Evolutionary conservation across 2,329 filamentous ascomycete species (phyloP).

Genomic region (Alternaria tenuissima): DNA sequence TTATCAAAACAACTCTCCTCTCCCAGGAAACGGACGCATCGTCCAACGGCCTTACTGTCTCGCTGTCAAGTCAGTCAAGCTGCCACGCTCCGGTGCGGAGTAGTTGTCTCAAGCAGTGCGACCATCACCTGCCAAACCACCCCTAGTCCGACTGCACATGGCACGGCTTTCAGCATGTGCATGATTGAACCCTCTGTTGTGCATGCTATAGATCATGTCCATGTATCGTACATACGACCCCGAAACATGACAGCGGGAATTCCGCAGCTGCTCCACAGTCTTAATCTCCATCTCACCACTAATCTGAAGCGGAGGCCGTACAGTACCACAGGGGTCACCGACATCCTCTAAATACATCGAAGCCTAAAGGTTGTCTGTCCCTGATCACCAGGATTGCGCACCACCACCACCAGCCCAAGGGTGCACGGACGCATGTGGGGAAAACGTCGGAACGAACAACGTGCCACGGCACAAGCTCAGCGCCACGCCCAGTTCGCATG

Average conservation of each 20-base stretch:
- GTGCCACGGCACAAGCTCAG: conserved; percentile 15
- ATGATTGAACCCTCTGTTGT: conserved; percentile 16
- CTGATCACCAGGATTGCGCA: conserved; percentile 18
- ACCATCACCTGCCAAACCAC: conserved; percentile 11
- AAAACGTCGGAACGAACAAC: conserved; percentile 12
- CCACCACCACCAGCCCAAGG: not conserved
- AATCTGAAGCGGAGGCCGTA: not conserved
- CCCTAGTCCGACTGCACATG: conserved; percentile 6
- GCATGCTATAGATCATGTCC: conserved; percentile 4
- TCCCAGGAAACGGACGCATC: conserved; percentile 25
- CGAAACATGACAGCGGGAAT: conserved; percentile 22
- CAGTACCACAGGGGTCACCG: not conserved
- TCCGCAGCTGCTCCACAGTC: conserved; percentile 1
- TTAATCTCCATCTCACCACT: not conserved
- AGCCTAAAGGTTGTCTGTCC: conserved; percentile 9
- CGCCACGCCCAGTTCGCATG: conserved; percentile 17
- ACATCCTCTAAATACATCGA: not conserved
- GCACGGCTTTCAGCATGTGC: conserved; percentile 17
- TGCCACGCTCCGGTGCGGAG: conserved; percentile 13
- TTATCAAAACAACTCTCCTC: conserved; percentile 29
- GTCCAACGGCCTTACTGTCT: conserved; percentile 13
- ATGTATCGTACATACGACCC: not conserved
- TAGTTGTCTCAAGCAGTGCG: conserved; percentile 9
- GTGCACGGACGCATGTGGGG: conserved; percentile 20
- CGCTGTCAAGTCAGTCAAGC: conserved; percentile 6